These are phyloP conservation scores for Leucocoprinus birnbaumii DNA, from an alignment of 768 basidiomycete genomes.

Conservation along the genomic window DNA sequence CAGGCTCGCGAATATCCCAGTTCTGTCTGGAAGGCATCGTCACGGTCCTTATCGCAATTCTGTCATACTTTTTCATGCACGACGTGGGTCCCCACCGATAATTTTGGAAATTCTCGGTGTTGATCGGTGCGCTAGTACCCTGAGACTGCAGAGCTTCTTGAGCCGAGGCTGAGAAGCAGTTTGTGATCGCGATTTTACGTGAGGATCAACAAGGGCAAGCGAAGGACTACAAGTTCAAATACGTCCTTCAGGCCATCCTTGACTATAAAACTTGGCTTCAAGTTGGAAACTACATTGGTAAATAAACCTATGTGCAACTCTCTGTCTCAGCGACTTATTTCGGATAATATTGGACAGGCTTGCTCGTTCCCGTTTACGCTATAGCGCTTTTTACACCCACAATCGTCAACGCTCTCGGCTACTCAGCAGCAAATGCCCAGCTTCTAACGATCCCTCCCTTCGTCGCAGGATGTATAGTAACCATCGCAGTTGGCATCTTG, in stretches of 20 bases:
- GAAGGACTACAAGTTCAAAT: constrained; percentile 40
- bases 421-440: constrained; percentile 46
- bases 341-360: constrained; percentile 15
- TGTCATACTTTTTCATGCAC: constrained; percentile 50
- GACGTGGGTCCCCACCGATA: constrained; percentile 32
- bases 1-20: constrained; percentile 18
- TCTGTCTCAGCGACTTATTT: background rate
- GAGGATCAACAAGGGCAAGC: constrained; percentile 42
- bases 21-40: constrained; percentile 45
- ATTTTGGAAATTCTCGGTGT: background rate
- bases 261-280: constrained; percentile 45
- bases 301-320: constrained; percentile 1
- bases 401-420: constrained; percentile 44
- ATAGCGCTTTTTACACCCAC: constrained; percentile 49
- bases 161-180: constrained; percentile 37
- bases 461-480: constrained; percentile 40
- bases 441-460: constrained; percentile 51
- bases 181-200: constrained; percentile 38
- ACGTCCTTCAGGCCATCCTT: constrained; percentile 44
- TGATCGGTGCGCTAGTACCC: constrained; percentile 37
- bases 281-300: constrained; percentile 40
- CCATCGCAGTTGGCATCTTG: constrained; percentile 36
- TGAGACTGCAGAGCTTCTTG: constrained; percentile 57
- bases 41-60: constrained; percentile 38
- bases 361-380: constrained; percentile 42